phyloP scores from a whole-genome alignment of 495 filamentous ascomycete genomes.

The Astrocystis sublimbata region DNA sequence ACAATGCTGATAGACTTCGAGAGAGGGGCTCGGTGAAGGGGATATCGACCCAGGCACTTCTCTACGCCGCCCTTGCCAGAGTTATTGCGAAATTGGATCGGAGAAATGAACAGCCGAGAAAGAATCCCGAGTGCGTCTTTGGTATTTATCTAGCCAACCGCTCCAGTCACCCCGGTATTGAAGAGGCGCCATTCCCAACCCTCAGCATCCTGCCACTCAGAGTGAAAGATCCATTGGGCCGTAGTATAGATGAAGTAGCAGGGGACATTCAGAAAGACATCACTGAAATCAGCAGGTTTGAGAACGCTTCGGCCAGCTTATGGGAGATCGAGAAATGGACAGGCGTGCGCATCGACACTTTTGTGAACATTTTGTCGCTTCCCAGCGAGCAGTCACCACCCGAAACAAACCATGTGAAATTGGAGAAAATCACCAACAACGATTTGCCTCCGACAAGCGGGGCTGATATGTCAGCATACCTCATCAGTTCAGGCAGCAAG shows the following conservation, averaged over 20 bases:
- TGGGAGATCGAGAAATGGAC: conserved; percentile 55
- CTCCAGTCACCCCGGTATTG: conserved; percentile 19
- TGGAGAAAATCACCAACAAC: conserved; percentile 16
- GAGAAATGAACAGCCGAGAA: background rate
- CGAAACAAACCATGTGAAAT: conserved; percentile 11
- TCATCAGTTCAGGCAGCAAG: conserved; percentile 8
- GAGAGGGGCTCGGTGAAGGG: conserved; percentile 27
- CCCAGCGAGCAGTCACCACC: conserved; percentile 24
- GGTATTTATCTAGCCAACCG: conserved; percentile 52
- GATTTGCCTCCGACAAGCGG: background rate
- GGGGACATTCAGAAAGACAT: conserved; percentile 43
- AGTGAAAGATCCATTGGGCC: conserved; percentile 19
- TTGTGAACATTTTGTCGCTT: conserved; percentile 58
- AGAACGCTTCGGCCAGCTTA: conserved; percentile 40
- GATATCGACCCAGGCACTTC: conserved; percentile 42
- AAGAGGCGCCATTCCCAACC: conserved; percentile 35
- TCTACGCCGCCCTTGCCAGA: conserved; percentile 45
- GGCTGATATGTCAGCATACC: background rate
- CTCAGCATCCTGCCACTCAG: conserved; percentile 45
- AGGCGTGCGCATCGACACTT: conserved; percentile 46
- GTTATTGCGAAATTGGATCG: conserved; percentile 17
- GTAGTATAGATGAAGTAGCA: conserved; percentile 27
- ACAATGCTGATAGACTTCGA: conserved; percentile 18
- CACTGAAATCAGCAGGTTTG: conserved; percentile 35
- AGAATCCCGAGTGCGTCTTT: conserved; percentile 34